Percentiles rank a stretch among this genome's conserved stretches.
phyloP scores from a whole-genome alignment of 805 yeast species.

The Barnettozyma californica region DNA sequence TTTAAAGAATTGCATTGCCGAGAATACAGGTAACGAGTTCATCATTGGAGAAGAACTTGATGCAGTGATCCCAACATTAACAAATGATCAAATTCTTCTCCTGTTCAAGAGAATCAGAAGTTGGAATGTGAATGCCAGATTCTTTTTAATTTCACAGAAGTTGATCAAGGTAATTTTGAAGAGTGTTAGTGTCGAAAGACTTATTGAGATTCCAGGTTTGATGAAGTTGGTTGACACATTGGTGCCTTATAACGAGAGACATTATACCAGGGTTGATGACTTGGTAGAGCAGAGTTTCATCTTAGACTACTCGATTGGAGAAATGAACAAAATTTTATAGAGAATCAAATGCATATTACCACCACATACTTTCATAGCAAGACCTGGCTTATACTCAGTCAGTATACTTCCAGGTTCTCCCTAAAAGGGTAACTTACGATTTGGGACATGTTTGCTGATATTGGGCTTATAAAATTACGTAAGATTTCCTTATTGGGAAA shows the following conservation, averaged over 20 bases:
- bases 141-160: conserved; percentile 76
- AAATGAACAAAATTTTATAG: conserved; percentile 47
- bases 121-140: conserved; percentile 89
- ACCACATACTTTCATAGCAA: no score
- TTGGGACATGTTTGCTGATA: no score
- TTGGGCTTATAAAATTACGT: no score
- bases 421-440: no score
- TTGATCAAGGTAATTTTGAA: conserved; percentile 60
- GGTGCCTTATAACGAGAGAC: conserved; percentile 86
- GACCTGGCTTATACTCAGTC: no score
- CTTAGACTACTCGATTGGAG: conserved; percentile 76
- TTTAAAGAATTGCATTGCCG: conserved; percentile 18
- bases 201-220: conserved; percentile 64
- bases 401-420: no score
- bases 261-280: conserved; percentile 68
- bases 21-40: conserved; percentile 18
- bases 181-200: conserved; percentile 46
- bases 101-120: conserved; percentile 78
- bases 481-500: no score
- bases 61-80: conserved; percentile 32
- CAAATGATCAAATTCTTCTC: conserved; percentile 50
- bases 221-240: conserved; percentile 67
- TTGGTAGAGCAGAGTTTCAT: conserved; percentile 81
- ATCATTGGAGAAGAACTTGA: background rate
- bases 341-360: background rate